These are phyloP conservation scores for Isabelozyma rhagii DNA, from an alignment of 805 yeast species.

Conservation along the genomic window DNA sequence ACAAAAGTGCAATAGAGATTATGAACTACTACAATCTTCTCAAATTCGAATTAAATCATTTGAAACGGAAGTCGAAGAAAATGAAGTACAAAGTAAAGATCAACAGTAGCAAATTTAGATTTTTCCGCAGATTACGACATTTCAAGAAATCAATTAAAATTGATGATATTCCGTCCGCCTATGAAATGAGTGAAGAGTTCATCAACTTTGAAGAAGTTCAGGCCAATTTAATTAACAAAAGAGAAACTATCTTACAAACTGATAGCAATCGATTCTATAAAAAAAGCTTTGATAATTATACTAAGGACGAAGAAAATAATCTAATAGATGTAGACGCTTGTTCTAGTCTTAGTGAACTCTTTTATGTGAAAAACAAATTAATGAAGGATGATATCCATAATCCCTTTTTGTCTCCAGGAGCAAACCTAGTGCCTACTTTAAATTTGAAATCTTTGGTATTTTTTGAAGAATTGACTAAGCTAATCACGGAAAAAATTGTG, in stretches of 20 bases:
- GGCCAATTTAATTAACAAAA: conserved; percentile 16
- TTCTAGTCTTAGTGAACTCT: neutral
- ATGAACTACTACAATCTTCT: conserved; percentile 42
- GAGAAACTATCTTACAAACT: conserved; percentile 13
- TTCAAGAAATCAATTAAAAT: conserved; percentile 27
- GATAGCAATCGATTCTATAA: conserved; percentile 12
- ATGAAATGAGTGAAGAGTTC: conserved; percentile 47
- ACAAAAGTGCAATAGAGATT: conserved; percentile 45
- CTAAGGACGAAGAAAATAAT: conserved; percentile 3
- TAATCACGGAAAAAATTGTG: conserved; percentile 12
- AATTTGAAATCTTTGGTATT: conserved; percentile 12
- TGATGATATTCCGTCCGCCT: conserved; percentile 48
- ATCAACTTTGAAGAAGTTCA: conserved; percentile 44
- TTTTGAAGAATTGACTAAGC: conserved; percentile 15
- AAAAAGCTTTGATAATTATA: conserved; percentile 1
- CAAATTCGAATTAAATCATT: conserved; percentile 17
- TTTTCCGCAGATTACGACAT: conserved; percentile 4
- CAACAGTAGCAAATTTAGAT: neutral
- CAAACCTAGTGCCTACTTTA: conserved; percentile 6
- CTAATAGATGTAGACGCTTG: neutral
- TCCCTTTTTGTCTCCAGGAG: neutral
- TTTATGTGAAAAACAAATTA: neutral
- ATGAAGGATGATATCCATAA: neutral
- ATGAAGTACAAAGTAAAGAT: neutral
- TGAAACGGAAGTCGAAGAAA: conserved; percentile 15